Base-by-base conservation (phyloP, 768 basidiomycete species). In the Pleurotus salmoneostramineus region DNA sequence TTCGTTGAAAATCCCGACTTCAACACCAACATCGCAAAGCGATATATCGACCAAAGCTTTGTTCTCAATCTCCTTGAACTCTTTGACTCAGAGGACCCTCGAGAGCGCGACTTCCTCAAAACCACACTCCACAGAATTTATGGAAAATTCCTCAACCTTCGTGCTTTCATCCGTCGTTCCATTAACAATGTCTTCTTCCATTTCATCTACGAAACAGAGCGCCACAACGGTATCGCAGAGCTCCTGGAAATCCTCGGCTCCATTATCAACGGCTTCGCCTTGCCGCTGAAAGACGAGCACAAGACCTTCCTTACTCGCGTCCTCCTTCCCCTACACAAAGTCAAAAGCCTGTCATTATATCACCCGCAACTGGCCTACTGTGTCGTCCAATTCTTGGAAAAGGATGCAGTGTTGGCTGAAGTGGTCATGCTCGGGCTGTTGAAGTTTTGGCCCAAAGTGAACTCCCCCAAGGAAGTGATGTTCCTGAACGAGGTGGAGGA, bases 101-200 rank as follows among this genome's bases (percentile, higher is more conserved):
- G 97, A 61, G 97, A 99, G 74, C 93, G 97, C 64, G 97, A 99
- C 71, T 99, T 99, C 72, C 84, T 99, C 66, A 99, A 99, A 78
- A 99, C 97, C 5, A 99, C 97, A 5, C 80, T 99, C 27, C 97
- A 99, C 71, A 89, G 97, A 59, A 98, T 99, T 72, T 99, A 99
- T 68, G 97, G 97, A 71, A 98, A 98, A 79, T 98, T 99, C 80
- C 87, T 98, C 66, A 97, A 95, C 70, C 84, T 98, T 45, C 94
- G 97, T 60, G 96, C 97, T 43, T 98, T 98, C 75, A 98, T 99
- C 67, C 90, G 97, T 56, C 87, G 97, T 59, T 98, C 96, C 58
- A 98, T 99, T 83, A 97, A 96, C 80, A 97, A 98, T 66, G 96
- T 99, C 66, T 99, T 99, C 72, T 98, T 97, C 83, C 88, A 95